Evolutionary conservation across 2,329 filamentous ascomycete genomes (phyloP).

Genomic region (Fusarium falciforme): DNA sequence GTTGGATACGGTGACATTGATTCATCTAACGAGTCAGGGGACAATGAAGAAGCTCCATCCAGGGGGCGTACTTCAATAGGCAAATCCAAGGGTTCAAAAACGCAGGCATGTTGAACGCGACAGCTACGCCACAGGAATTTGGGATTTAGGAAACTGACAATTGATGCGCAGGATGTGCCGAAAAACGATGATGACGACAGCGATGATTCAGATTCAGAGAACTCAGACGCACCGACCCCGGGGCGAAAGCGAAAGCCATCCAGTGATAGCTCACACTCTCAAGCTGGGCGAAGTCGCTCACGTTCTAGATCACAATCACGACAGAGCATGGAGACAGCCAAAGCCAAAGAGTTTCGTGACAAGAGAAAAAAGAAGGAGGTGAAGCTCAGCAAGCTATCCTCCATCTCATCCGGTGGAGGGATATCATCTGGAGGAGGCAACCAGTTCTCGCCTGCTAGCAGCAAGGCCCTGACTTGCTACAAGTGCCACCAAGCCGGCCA

Average conservation of each 20-base stretch:
- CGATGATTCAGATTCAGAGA: conserved; percentile 43
- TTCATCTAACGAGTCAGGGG: conserved; percentile 50
- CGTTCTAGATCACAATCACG: conserved; percentile 48
- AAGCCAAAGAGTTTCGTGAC: conserved; percentile 64
- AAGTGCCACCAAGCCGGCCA: conserved; percentile 73
- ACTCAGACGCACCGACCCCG: conserved; percentile 37
- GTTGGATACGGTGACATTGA: conserved; percentile 65
- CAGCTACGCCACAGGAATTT: not conserved
- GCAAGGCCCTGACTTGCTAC: conserved; percentile 61
- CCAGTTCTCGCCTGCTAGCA: conserved; percentile 35
- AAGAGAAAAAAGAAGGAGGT: conserved; percentile 74
- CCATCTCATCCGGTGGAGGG: conserved; percentile 63
- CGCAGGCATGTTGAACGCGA: conserved; percentile 43
- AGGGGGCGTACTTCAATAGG: conserved; percentile 52
- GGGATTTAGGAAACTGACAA: conserved; percentile 12
- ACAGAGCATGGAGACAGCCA: conserved; percentile 42
- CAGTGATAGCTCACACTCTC: conserved; percentile 34
- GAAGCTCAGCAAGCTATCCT: conserved; percentile 71
- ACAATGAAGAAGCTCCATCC: conserved; percentile 49
- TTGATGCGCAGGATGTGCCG: conserved; percentile 15
- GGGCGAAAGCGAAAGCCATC: conserved; percentile 45
- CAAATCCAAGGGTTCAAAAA: conserved; percentile 42
- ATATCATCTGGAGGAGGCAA: conserved; percentile 60
- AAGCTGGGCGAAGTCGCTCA: conserved; percentile 43
- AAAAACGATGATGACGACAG: conserved; percentile 42